Conservation (phyloP, 2,329 filamentous ascomycete genomes). For the Myriosclerotinia scirpicola region DNA sequence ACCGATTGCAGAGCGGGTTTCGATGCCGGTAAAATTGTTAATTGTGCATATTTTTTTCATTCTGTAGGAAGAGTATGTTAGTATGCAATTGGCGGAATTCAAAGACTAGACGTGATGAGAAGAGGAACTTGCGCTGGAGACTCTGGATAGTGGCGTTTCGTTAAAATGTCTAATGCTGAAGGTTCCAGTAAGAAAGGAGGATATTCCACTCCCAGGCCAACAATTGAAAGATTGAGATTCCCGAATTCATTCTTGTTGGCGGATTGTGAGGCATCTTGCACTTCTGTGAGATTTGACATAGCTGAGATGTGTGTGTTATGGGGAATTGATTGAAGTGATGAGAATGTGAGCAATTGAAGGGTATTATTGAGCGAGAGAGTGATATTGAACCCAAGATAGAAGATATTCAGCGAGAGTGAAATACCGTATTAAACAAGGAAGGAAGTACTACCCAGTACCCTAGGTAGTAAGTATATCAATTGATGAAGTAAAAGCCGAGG, state of each 20-base stretch:
- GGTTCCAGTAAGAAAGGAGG: conserved; percentile 56
- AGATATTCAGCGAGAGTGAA: neutral
- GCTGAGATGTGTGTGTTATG: neutral
- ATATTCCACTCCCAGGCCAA: conserved; percentile 60
- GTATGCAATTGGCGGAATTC: neutral
- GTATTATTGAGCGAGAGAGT: neutral
- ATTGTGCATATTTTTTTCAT: conserved; percentile 64
- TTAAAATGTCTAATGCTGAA: conserved; percentile 52
- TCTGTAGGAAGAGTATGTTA: conserved; percentile 41
- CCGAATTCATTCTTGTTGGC: conserved; percentile 36
- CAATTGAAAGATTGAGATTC: conserved; percentile 59
- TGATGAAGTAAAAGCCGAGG: conserved; percentile 2
- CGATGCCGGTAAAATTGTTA: conserved; percentile 65
- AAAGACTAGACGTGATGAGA: neutral
- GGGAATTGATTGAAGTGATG: neutral
- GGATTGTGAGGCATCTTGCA: neutral
- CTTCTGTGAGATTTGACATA: conserved; percentile 2
- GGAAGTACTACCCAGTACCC: neutral
- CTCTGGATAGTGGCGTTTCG: conserved; percentile 58
- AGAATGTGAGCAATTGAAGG: neutral
- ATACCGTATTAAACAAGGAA: neutral
- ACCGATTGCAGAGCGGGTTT: conserved; percentile 61
- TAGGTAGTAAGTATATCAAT: neutral
- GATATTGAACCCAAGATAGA: neutral
- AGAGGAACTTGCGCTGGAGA: conserved; percentile 54